Evolutionary conservation across 139 green algal species (phyloP).

Genomic region (Asterochloris erici): DNA sequence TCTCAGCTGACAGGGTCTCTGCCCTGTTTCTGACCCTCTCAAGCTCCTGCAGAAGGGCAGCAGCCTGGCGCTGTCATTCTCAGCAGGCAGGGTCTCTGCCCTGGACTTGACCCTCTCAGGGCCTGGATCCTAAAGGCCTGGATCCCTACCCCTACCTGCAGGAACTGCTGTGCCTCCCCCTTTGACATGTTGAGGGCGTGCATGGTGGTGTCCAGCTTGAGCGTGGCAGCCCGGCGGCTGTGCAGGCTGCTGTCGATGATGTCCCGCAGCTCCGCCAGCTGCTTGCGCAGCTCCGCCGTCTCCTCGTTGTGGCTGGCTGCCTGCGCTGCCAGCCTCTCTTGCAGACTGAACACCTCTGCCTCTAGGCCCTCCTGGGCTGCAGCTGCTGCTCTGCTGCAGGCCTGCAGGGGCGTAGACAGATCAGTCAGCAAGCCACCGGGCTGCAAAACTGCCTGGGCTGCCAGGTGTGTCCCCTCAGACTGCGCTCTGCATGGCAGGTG

Average conservation of each 20-base stretch:
- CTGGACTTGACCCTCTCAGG: too few relatives aligned
- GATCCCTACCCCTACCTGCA: background rate
- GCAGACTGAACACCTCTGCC: too few relatives aligned
- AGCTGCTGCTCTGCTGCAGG: too few relatives aligned
- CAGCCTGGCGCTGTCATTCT: too few relatives aligned
- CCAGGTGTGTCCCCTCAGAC: too few relatives aligned
- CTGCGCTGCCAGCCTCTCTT: too few relatives aligned
- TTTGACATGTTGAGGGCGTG: constrained; percentile 17
- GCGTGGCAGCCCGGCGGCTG: constrained; percentile 3
- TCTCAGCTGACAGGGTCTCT: constrained; percentile 2
- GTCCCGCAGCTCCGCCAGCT: background rate
- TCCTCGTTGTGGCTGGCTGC: background rate
- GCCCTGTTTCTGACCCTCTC: constrained; percentile 5
- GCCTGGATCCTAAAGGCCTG: background rate
- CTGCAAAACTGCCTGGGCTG: too few relatives aligned
- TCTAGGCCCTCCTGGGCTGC: too few relatives aligned
- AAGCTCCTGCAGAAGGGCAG: background rate
- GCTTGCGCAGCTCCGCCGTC: constrained; percentile 7
- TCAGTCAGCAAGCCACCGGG: too few relatives aligned
- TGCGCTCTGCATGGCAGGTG: too few relatives aligned
- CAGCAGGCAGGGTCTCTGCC: too few relatives aligned
- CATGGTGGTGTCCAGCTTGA: constrained; percentile 18
- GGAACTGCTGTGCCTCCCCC: background rate
- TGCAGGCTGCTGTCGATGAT: constrained; percentile 13
- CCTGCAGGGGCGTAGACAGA: too few relatives aligned